phyloP scores from a whole-genome alignment of 345 rosid genomes.

The Aethionema arabicum region DNA sequence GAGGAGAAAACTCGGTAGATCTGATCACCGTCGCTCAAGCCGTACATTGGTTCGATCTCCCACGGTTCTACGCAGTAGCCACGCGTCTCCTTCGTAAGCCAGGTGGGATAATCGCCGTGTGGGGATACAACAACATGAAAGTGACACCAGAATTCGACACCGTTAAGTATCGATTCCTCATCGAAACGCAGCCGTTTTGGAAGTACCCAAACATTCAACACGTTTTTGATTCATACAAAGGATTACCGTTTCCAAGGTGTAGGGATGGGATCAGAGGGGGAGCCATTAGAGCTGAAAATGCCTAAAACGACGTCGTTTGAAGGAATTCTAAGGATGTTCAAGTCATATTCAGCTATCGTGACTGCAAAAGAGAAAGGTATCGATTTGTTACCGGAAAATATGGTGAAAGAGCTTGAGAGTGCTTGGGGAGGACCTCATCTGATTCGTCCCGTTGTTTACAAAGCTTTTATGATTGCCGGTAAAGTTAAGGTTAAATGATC shows the following conservation, averaged over 20 bases:
- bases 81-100: slow-evolving; percentile 54
- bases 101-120: slow-evolving; percentile 54
- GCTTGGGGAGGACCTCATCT: slow-evolving; percentile 57
- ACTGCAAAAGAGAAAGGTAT: slow-evolving; percentile 60
- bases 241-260: slow-evolving; percentile 60
- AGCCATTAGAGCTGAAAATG: slow-evolving; percentile 51
- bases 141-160: slow-evolving; percentile 53
- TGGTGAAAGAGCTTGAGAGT: slow-evolving; percentile 44
- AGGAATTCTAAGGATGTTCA: slow-evolving; percentile 47
- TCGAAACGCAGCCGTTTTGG: slow-evolving; percentile 52
- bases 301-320: slow-evolving; percentile 52
- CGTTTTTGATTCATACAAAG: slow-evolving; percentile 43
- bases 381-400: slow-evolving; percentile 53
- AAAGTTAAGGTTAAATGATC: slow-evolving; percentile 42
- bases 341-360: slow-evolving; percentile 49
- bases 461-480: slow-evolving; percentile 65
- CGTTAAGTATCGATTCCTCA: slow-evolving; percentile 43
- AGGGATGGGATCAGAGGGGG: slow-evolving; percentile 61
- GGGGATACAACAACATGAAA: slow-evolving; percentile 56
- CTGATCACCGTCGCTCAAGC: slow-evolving; percentile 59
- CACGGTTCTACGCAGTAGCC: slow-evolving; percentile 51
- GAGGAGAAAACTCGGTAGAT: slow-evolving; percentile 40
- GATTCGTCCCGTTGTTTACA: slow-evolving; percentile 45
- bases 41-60: slow-evolving; percentile 71
- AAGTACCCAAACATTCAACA: slow-evolving; percentile 36